Percentiles rank a stretch among this genome's conserved stretches.
These are phyloP conservation scores for Cyclotella distinguenda DNA, from an alignment of 108 stramenopile genomes.

Conservation along the genomic window DNA sequence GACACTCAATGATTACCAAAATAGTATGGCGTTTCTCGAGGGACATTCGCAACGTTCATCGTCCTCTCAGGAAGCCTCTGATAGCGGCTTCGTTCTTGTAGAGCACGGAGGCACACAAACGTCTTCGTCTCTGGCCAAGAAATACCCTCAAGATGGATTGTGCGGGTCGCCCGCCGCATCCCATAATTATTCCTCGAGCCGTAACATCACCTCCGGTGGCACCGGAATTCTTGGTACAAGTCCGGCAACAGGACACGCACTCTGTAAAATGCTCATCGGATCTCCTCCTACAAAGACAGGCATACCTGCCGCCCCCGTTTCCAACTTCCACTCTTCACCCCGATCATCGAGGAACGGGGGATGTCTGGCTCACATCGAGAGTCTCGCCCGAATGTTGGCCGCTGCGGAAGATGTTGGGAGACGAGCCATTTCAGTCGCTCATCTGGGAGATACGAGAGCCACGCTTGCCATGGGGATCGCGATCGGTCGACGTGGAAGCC, in stretches of 20 bases:
- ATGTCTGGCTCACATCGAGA: slow-evolving; percentile 63
- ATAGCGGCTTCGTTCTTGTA: slow-evolving; percentile 80
- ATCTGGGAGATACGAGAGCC: slow-evolving; percentile 81
- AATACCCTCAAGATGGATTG: not conserved
- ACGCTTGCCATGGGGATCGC: slow-evolving; percentile 79
- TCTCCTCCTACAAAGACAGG: slow-evolving; percentile 27
- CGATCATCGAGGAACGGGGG: slow-evolving; percentile 37
- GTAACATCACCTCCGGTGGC: slow-evolving; percentile 44
- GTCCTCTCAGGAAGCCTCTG: slow-evolving; percentile 44
- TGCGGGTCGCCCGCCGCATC: slow-evolving; percentile 19
- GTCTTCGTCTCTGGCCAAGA: not conserved
- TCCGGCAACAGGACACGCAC: slow-evolving; percentile 84
- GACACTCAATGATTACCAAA: not conserved
- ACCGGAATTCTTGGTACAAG: slow-evolving; percentile 86
- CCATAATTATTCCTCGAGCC: slow-evolving; percentile 22
- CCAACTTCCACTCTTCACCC: slow-evolving; percentile 31
- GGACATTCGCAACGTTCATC: slow-evolving; percentile 18
- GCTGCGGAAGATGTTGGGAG: slow-evolving; percentile 88
- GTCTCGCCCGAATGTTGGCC: slow-evolving; percentile 68
- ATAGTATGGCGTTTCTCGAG: not conserved
- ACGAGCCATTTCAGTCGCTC: slow-evolving; percentile 83
- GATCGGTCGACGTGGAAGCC: slow-evolving; percentile 45
- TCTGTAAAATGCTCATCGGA: slow-evolving; percentile 68
- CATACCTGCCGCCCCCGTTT: slow-evolving; percentile 16
- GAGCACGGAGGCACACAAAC: slow-evolving; percentile 48